Conservation (phyloP, 225 moss, liverwort and hornwort species). For the Lunularia cruciata region DNA sequence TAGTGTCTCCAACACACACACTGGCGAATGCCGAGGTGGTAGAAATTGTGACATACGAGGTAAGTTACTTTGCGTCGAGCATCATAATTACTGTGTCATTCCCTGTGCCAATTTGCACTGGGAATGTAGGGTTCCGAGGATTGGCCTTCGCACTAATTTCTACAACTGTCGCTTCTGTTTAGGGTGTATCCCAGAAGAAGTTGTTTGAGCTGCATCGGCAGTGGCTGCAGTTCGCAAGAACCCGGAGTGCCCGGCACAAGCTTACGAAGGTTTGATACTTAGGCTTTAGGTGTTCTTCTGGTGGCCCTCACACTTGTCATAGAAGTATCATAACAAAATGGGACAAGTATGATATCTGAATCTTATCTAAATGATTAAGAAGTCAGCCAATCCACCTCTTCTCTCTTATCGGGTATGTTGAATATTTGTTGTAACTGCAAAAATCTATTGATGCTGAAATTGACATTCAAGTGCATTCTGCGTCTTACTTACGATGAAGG, state of each 20-base stretch:
- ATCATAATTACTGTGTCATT: constrained; percentile 2
- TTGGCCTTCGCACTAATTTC: background rate
- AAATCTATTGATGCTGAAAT: too few species aligned
- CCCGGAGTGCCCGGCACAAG: constrained; percentile 96
- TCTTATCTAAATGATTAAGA: too few species aligned
- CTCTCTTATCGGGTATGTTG: too few species aligned
- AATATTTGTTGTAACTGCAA: too few species aligned
- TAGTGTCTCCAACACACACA: constrained; percentile 87
- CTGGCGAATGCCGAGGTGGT: constrained; percentile 97
- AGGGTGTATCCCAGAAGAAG: constrained; percentile 89
- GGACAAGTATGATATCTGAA: too few species aligned
- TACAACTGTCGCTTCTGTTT: background rate
- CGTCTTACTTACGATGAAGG: background rate
- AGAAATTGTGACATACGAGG: constrained; percentile 95
- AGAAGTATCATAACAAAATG: too few species aligned
- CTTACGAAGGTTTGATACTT: constrained; percentile 71
- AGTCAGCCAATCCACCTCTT: too few species aligned
- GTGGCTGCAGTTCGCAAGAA: constrained; percentile 91
- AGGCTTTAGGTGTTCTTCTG: too few species aligned
- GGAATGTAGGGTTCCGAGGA: background rate
- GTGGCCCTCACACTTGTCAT: too few species aligned
- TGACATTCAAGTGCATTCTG: too few species aligned
- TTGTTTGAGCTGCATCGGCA: constrained; percentile 91
- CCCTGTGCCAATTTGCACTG: background rate
- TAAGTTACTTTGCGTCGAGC: constrained; percentile 37